Base-by-base conservation (phyloP, 371 early-diverging fungal species). In the Rhizopus stolonifer region DNA sequence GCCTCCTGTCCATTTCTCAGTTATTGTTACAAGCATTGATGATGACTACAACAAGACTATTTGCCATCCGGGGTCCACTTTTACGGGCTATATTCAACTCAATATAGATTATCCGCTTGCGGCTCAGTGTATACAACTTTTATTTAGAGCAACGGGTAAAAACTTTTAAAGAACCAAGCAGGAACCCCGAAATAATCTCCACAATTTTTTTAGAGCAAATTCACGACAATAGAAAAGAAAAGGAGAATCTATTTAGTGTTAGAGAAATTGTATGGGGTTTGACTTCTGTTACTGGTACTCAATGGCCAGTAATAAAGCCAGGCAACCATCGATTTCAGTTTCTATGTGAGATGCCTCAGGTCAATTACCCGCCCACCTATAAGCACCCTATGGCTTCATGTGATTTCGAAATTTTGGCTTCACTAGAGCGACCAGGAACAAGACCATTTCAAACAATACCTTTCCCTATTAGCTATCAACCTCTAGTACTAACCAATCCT, bases 301-400 rank as follows among this genome's bases (percentile, higher is more conserved):
- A 24, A 4, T 69, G 74, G 70, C 72, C 58, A 11, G 17, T 64
- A 4, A 40, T 73, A n/a, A 70, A 73, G 26, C 42, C 69, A 2
- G 75, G 75, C 0, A 47, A 56, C 3, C 65, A 71, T 34, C 23
- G 38, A 11, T 74, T 74, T 48, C 75, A 69, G 11, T 74, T 74
- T 23, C 52, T 63, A 26, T 61, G 61, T 23, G 65, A 71, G 46
- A 54, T 74, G 15, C 75, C 75, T n/a, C 43, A 65, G 32, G 61
- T 74, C 32, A 74, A 74, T 32, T 74, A 74, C 45, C 63, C 66
- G 1, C 65, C 75, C 4, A 49, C 60, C 2, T 61, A 65, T 21
- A 44, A 55, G 19, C 60, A 67, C 23, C 43, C 53, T 15, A 36
- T 73, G 2, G 62, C 60, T 0, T 47, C 61, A 7, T 61, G 59